Base-by-base conservation (phyloP, 2,329 filamentous ascomycete genomes). In the Cordyceps pruinosa region DNA sequence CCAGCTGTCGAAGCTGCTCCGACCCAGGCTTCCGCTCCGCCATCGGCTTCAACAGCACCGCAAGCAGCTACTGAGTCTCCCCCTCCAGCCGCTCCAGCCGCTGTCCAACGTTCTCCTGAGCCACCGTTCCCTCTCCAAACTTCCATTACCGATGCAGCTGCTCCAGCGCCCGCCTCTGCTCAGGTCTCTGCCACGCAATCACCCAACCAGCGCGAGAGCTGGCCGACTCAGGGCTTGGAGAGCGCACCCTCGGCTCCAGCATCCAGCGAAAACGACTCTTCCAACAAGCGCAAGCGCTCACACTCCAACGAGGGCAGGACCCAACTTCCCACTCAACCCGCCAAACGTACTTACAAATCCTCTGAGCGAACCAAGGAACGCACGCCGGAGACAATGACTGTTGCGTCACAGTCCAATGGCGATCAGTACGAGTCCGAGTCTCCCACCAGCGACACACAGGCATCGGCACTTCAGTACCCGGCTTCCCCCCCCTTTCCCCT, bases 221-320 rank as follows among this genome's bases (percentile, higher is more conserved):
- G 77, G 73, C 66, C 74, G 30, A 67, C 65, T 5, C 68, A 74
- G 21, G 70, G 66, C 46, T 63, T 69, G 41, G 78, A 81, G 4
- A 66, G 73, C 35, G 64, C 72, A 17, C 74, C 75, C 60, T 72
- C 73, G 51, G 65, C 75, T 2, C 63, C 73, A 45, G 62, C 61
- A 37, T 76, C 77, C 63, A 62, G 75, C 6, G 75, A 79, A 32
- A 65, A 68, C n/a, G 80, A 85, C 35, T 67, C 65, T 17, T 72
- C 78, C 19, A 78, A 83, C 64, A 87, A 86, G 71, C 82, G 84
- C 65, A 93, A 90, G 70, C 82, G 88, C 59, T 90, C 88, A 7
- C 73, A 77, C 46, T 89, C 87, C 6, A 69, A 75, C 37, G 85
- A 85, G 57, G 7, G 55, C 72, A 72, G 62, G 75, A 78, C 23